Evolutionary conservation across 495 filamentous ascomycete genomes (phyloP), one percentile per base, ranked within the genome.

Genomic region (Penicillium silybi): DNA sequence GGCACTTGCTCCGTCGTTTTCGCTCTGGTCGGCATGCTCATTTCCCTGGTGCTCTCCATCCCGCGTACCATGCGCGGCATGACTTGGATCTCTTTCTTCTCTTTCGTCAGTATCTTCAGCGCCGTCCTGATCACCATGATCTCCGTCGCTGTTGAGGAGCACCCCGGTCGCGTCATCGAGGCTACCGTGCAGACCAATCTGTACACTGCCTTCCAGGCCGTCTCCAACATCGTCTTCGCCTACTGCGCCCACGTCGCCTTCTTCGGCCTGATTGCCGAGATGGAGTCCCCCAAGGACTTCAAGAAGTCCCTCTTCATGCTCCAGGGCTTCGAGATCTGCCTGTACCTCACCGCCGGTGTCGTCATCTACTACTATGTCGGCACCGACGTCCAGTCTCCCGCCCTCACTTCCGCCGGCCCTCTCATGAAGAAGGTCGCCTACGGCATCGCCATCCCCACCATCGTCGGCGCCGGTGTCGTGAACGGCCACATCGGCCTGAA

Each of bases 301-400:
- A 72, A 75, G 48, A 88, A 87, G 71, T 78, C 87, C 2, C 78
- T 90, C 29, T 76, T 76, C 51, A 62, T 82, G 47, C 80, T 88
- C 3, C 85, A 87, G 55, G 53, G 75, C 52, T 79, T 81, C 44
- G 85, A 88, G 58, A 86, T 84, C 29, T 56, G 70, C 52, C 78
- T 91, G 25, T 92, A 93, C 67, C 78, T 83, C 20, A 53, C 85
- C 32, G 81, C 85, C 2, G 83, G 82, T 11, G 75, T 83, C 3
- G 72, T 90, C 19, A 84, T 90, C 54, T 95, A 92, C 71, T 74
- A 68, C 65, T 95, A 81, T 61, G 82, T 84, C 26, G 89, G 90
- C 16, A 67, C 62, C 1, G 68, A 70, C 4, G 89, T 93, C 41
- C 55, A 71, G 8, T 84, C 84, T 0, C 90, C 90, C 0, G 88